phyloP scores from a whole-genome alignment of 2,329 filamentous ascomycete genomes.

The Colletotrichum liaoningense region DNA sequence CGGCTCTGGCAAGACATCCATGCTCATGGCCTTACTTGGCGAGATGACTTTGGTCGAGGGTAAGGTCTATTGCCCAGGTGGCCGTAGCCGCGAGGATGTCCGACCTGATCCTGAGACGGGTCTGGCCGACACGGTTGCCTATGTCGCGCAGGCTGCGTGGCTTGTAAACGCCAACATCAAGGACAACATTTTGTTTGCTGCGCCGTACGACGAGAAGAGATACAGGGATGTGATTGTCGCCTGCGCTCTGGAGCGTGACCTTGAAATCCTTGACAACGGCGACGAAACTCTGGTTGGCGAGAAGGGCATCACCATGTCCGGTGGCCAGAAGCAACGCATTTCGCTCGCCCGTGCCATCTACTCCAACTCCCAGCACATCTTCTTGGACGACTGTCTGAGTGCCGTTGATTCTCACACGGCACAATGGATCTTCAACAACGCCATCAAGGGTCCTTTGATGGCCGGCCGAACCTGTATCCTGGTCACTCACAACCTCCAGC shows the following conservation, averaged over 20 bases:
- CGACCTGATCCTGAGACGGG: conserved; percentile 84
- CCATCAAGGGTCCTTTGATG: conserved; percentile 92
- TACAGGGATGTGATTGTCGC: conserved; percentile 91
- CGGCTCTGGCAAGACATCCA: conserved; percentile 93
- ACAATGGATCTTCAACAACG: conserved; percentile 97
- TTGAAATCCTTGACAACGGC: conserved; percentile 91
- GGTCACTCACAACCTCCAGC: conserved; percentile 93
- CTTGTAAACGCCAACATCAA: conserved; percentile 95
- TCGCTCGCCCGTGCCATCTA: conserved; percentile 98
- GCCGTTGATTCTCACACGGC: conserved; percentile 98
- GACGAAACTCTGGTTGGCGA: conserved; percentile 96
- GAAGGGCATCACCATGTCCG: conserved; percentile 96
- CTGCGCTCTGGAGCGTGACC: conserved; percentile 89
- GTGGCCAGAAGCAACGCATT: conserved; percentile 97
- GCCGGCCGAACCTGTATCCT: conserved; percentile 88
- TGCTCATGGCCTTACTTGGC: conserved; percentile 94
- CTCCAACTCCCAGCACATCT: conserved; percentile 88
- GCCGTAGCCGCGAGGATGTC: conserved; percentile 86
- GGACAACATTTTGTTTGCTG: conserved; percentile 94
- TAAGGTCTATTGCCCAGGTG: conserved; percentile 85
- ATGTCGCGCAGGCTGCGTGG: conserved; percentile 97
- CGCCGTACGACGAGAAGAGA: conserved; percentile 81
- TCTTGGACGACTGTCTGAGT: conserved; percentile 95
- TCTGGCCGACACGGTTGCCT: conserved; percentile 91
- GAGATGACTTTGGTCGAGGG: conserved; percentile 93